Conservation (phyloP, 495 filamentous ascomycete genomes). For the Trichocladium uniseriatum region DNA sequence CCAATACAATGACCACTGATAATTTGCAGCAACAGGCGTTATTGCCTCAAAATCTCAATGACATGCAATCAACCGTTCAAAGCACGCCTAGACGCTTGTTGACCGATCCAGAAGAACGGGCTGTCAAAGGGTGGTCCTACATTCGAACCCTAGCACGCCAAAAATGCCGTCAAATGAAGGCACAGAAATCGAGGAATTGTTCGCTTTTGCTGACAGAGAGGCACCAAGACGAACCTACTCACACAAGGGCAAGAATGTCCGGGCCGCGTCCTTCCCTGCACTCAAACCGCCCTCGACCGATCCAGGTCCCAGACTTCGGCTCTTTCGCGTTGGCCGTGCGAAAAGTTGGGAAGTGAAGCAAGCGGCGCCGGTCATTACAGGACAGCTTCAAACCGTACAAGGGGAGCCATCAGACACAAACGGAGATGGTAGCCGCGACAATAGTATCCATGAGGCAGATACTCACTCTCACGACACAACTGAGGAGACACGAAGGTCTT, state of each 20-base stretch:
- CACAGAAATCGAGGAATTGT: background rate
- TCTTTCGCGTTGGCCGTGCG: background rate
- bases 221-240: constrained; percentile 3
- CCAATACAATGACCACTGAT: too few relatives aligned
- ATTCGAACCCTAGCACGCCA: too few relatives aligned
- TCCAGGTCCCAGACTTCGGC: background rate
- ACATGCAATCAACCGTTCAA: too few relatives aligned
- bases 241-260: constrained; percentile 1
- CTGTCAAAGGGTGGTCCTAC: too few relatives aligned
- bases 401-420: background rate
- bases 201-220: background rate
- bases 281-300: background rate
- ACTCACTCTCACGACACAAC: background rate
- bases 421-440: background rate
- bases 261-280: background rate
- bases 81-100: too few relatives aligned
- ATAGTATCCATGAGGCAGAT: background rate
- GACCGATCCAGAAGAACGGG: too few relatives aligned
- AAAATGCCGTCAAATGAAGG: background rate
- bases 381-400: background rate
- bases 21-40: too few relatives aligned
- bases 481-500: background rate
- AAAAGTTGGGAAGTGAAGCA: background rate
- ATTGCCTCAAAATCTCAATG: too few relatives aligned
- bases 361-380: background rate